These are phyloP conservation scores for Mycena chlorophos DNA, from an alignment of 768 basidiomycete species.

Conservation along the genomic window DNA sequence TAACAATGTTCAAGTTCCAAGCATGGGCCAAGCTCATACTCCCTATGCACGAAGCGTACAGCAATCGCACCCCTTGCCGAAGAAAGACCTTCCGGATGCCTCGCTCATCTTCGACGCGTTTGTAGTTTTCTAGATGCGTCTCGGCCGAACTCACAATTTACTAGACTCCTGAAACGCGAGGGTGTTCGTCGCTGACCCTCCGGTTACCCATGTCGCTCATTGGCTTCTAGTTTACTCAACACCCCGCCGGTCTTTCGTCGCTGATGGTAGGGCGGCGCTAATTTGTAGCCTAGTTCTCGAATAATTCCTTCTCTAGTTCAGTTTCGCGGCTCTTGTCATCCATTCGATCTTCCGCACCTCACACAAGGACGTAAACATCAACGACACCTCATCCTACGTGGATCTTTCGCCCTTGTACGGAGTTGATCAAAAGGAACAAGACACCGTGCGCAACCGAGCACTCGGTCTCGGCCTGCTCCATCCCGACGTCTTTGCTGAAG, in stretches of 20 bases:
- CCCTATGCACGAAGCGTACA: conserved; percentile 86
- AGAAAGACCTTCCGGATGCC: conserved; percentile 72
- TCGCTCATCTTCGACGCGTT: conserved; percentile 79
- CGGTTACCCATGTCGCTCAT: background rate
- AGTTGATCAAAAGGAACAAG: conserved; percentile 58
- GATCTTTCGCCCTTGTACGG: conserved; percentile 86
- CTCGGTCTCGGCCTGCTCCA: conserved; percentile 65
- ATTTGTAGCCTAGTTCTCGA: background rate
- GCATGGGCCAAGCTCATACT: conserved; percentile 74
- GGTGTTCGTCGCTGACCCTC: conserved; percentile 41
- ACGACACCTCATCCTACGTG: conserved; percentile 85
- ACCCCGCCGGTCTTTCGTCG: conserved; percentile 77
- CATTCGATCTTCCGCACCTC: conserved; percentile 84
- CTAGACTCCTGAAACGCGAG: conserved; percentile 62
- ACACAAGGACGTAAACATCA: conserved; percentile 63
- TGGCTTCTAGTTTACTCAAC: conserved; percentile 59
- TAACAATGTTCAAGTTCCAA: conserved; percentile 71
- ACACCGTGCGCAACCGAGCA: conserved; percentile 46
- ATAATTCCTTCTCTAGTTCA: conserved; percentile 39
- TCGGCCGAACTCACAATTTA: background rate
- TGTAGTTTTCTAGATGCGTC: conserved; percentile 21
- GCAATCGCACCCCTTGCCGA: conserved; percentile 62
- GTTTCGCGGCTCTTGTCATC: conserved; percentile 80
- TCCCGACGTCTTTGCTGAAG: conserved; percentile 78
- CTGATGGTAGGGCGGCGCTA: conserved; percentile 46